phyloP scores from a whole-genome alignment of 257 asterid genomes.

The Capsicum rhomboideum region DNA sequence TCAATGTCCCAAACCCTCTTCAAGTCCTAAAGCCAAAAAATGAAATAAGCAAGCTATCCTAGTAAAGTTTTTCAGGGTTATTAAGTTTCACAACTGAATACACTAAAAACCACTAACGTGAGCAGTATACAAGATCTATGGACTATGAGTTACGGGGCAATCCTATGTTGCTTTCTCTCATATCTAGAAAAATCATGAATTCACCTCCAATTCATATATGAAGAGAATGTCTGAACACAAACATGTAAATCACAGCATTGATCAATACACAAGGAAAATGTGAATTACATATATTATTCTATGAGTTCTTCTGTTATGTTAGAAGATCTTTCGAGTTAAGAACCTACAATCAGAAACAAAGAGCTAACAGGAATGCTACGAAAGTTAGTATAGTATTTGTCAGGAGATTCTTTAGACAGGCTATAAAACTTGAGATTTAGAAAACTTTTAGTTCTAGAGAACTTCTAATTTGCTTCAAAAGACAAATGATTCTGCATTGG shows the following conservation, averaged over 20 bases:
- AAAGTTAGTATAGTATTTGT: neutral
- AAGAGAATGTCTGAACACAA: neutral
- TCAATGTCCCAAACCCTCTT: neutral
- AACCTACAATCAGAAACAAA: neutral
- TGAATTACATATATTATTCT: neutral
- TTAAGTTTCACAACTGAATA: neutral
- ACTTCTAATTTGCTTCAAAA: neutral
- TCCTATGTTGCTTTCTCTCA: neutral
- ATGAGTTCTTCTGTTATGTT: neutral
- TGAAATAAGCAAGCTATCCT: neutral
- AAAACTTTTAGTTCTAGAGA: neutral
- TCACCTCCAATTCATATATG: neutral
- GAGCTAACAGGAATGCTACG: neutral
- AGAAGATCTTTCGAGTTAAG: neutral
- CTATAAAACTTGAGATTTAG: neutral
- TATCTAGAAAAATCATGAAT: neutral
- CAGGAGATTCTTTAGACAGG: neutral
- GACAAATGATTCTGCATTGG: neutral
- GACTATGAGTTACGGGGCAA: neutral
- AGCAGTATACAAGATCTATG: neutral
- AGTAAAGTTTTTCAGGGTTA: neutral
- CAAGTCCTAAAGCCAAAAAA: neutral
- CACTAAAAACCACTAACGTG: neutral
- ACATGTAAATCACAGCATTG: neutral
- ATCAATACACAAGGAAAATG: neutral